Percentiles rank a stretch among this genome's conserved stretches.
Evolutionary conservation across 2,329 filamentous ascomycete species (phyloP).

Genomic region (Tothia fuscella): DNA sequence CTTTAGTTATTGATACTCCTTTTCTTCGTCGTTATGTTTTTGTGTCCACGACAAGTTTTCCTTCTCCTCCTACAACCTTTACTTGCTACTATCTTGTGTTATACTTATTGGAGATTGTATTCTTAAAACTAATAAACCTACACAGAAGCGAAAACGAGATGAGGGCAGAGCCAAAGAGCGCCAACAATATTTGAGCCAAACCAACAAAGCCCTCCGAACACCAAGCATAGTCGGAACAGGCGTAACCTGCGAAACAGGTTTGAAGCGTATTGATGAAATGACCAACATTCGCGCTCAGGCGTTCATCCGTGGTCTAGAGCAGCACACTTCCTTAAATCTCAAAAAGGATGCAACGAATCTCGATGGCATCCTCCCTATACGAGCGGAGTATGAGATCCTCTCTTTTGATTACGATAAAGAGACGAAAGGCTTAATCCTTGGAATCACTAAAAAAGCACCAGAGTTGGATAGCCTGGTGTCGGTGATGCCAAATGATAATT

Average conservation of each 20-base stretch:
- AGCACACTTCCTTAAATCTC: neutral
- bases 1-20: too few species aligned
- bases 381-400: neutral
- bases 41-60: neutral
- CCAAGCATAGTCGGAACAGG: neutral
- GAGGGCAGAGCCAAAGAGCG: neutral
- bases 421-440: neutral
- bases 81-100: neutral
- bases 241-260: neutral
- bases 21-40: neutral
- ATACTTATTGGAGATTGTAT: neutral
- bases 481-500: neutral
- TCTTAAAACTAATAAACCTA: neutral
- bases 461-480: neutral
- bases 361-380: neutral
- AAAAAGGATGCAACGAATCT: neutral
- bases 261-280: neutral
- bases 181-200: neutral
- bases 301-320: neutral
- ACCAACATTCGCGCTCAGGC: constrained; percentile 2
- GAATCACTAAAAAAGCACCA: neutral
- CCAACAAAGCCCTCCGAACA: neutral
- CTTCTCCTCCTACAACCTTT: neutral
- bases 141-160: constrained; percentile 7
- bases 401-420: constrained; percentile 3